Base-by-base conservation (phyloP, 1,284 basidiomycete genomes). In the Bjerkandera adusta region DNA sequence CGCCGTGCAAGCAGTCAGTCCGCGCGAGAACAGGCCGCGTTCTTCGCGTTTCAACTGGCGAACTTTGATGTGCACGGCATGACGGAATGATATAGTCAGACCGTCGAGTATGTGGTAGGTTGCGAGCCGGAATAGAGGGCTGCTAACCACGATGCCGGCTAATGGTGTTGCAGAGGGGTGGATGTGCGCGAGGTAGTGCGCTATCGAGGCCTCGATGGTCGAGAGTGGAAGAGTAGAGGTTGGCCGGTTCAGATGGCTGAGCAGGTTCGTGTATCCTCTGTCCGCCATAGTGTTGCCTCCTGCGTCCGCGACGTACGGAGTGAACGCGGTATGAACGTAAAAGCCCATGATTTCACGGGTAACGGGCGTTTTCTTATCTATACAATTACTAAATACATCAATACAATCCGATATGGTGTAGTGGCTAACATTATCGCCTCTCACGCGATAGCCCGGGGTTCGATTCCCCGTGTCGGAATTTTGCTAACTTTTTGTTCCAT, bases 61-160 rank as follows among this genome's bases (percentile, higher is more conserved):
- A 36, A 75, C 66, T 52, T 79, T 83, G 13, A 81, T 57, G 58
- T 84, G 83, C 1, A 76, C 65, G 3, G 83, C 81, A 67, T 83
- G 78, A 11, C 82, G 73, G 58, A 85, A 83, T 8, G 82, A 75
- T 11, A 73, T 73, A 5, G 68, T 64, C 22, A 89, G 71, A 0
- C 73, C 66, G 46, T 79, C 69, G 12, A 85, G 71, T 53, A 72
- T 77, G 16, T 68, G 57, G 50, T 78, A 65, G 3, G 54, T 47
- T 11, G 36, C 15, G 0, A 77, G 72, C 16, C 69, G 66, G 35
- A 81, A 76, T 56, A 79, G 77, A 1, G 81, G 75, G 34, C 82
- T 83, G 30, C 77, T 76, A 47, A 88, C 72, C 27, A 79, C 71
- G 6, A 78, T 73, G n/a, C 81, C 85, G 0, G 81, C 73, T 13